Percentiles rank a stretch among this genome's conserved stretches.
Conservation (phyloP, 805 yeast genomes). For the Hanseniaspora meyeri region DNA sequence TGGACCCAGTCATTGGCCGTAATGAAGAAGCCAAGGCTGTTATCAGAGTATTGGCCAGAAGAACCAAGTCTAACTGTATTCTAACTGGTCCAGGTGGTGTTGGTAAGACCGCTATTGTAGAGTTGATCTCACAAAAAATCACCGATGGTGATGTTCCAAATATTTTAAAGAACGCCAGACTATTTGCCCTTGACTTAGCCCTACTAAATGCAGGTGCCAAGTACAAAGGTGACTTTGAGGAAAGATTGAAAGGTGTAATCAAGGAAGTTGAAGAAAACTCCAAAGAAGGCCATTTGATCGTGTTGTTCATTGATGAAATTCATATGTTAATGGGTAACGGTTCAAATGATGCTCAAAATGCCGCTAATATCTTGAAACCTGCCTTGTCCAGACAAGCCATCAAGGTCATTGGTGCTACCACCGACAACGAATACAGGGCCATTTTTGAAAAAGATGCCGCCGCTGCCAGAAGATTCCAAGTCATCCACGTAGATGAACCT, state of each 20-base stretch:
- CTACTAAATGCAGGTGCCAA: slow-evolving; percentile 98
- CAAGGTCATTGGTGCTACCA: slow-evolving; percentile 97
- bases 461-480: slow-evolving; percentile 95
- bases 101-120: slow-evolving; percentile 95
- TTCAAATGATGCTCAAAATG: slow-evolving; percentile 55
- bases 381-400: slow-evolving; percentile 92
- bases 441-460: slow-evolving; percentile 95
- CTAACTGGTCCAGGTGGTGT: slow-evolving; percentile 98
- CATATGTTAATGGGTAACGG: slow-evolving; percentile 99
- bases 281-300: slow-evolving; percentile 51
- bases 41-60: slow-evolving; percentile 87
- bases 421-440: slow-evolving; percentile 85
- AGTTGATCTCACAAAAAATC: slow-evolving; percentile 96
- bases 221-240: slow-evolving; percentile 97
- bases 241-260: slow-evolving; percentile 90
- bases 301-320: slow-evolving; percentile 90
- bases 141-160: slow-evolving; percentile 91
- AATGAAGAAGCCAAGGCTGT: slow-evolving; percentile 96
- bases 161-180: slow-evolving; percentile 64
- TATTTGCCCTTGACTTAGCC: slow-evolving; percentile 85
- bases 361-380: slow-evolving; percentile 92
- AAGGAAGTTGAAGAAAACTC: slow-evolving; percentile 77
- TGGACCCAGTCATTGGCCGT: slow-evolving; percentile 97
- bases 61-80: slow-evolving; percentile 94
- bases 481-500: slow-evolving; percentile 91